These are phyloP conservation scores for Hygrophila difformis DNA, from an alignment of 257 asterid species.

Conservation along the genomic window DNA sequence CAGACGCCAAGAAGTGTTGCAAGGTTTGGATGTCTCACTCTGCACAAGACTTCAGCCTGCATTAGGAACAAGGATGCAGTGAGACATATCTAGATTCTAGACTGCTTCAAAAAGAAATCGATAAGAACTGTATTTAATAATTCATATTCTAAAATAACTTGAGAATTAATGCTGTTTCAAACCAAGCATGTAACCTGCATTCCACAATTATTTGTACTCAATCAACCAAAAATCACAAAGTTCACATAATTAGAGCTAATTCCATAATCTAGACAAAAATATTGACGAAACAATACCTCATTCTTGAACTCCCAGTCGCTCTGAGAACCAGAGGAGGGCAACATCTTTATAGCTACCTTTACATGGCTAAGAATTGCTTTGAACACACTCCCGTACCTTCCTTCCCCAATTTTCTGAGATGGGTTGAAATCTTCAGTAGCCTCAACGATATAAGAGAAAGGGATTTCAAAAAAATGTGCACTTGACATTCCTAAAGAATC, in stretches of 20 bases:
- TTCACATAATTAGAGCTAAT: slow-evolving; percentile 5
- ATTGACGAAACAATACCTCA: no score
- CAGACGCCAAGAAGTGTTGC: slow-evolving; percentile 69
- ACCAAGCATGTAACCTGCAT: slow-evolving; percentile 1
- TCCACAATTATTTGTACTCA: not conserved
- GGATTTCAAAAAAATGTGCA: slow-evolving; percentile 40
- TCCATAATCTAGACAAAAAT: no score
- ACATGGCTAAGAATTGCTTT: slow-evolving; percentile 55
- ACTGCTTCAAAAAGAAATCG: slow-evolving; percentile 5
- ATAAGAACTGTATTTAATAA: slow-evolving; percentile 6
- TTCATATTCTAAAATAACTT: not conserved
- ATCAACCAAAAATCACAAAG: not conserved
- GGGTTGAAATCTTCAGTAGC: slow-evolving; percentile 72
- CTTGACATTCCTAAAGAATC: slow-evolving; percentile 26
- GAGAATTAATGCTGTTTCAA: not conserved
- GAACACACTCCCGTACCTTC: slow-evolving; percentile 68
- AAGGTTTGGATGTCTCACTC: slow-evolving; percentile 93
- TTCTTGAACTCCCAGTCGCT: slow-evolving; percentile 66
- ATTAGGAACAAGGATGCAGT: slow-evolving; percentile 5
- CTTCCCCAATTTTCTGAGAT: slow-evolving; percentile 72
- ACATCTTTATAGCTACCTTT: slow-evolving; percentile 80
- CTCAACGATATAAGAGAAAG: slow-evolving; percentile 66
- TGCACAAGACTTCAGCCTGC: slow-evolving; percentile 59
- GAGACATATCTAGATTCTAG: slow-evolving; percentile 13
- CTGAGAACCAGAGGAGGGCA: slow-evolving; percentile 63